phyloP scores from a whole-genome alignment of 306 rosid genomes.

The Leucaena leucocephala region DNA sequence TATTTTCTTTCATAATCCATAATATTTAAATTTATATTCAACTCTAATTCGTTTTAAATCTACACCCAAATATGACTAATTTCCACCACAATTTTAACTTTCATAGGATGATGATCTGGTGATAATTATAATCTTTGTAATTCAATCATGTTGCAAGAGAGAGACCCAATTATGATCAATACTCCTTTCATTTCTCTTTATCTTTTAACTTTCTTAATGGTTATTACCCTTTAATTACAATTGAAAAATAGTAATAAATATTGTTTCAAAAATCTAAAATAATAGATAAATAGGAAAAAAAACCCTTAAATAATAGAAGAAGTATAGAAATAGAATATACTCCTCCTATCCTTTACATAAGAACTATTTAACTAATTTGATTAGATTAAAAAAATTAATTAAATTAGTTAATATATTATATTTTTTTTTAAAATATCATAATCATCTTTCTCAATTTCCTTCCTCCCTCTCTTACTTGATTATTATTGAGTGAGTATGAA shows the following conservation, averaged over 20 bases:
- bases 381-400: too few relatives aligned
- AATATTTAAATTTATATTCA: not conserved
- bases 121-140: not conserved
- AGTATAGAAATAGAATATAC: too few relatives aligned
- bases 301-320: not conserved
- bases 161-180: not conserved
- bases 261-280: not conserved
- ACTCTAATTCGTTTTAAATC: not conserved
- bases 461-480: too few relatives aligned
- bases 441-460: too few relatives aligned
- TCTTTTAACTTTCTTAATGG: not conserved
- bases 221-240: not conserved
- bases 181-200: not conserved
- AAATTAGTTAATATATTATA: too few relatives aligned
- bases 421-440: too few relatives aligned
- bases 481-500: too few relatives aligned
- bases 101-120: not conserved
- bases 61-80: not conserved
- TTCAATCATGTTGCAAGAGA: not conserved
- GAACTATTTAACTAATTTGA: too few relatives aligned
- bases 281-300: too few relatives aligned
- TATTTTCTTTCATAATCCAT: not conserved
- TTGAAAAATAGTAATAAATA: not conserved
- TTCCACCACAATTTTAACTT: not conserved
- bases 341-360: too few relatives aligned